Conservation (phyloP, 495 filamentous ascomycete genomes). For the Penicillium cinerascens region DNA sequence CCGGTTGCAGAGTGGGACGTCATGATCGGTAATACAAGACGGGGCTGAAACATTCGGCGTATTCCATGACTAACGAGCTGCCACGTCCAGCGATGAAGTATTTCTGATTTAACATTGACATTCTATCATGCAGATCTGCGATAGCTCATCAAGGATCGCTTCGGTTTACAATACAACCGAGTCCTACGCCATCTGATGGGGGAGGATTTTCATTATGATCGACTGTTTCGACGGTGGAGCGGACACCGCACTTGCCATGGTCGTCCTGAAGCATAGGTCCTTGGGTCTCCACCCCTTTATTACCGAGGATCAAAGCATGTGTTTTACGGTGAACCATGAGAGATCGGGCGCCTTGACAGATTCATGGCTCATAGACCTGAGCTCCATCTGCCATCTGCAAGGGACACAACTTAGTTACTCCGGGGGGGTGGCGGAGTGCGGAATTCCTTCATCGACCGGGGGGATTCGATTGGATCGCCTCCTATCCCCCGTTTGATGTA, state of each 20-base stretch:
- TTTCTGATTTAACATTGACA: not conserved
- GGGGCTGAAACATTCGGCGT: slow-evolving; percentile 17
- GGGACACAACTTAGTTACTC: slow-evolving; percentile 14
- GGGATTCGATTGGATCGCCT: not conserved
- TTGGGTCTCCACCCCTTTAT: not conserved
- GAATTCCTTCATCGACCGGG: slow-evolving; percentile 1
- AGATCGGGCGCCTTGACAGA: not conserved
- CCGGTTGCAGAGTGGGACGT: slow-evolving; percentile 7
- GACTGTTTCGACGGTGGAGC: slow-evolving; percentile 3
- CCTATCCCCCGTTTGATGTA: not conserved
- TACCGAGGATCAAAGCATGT: not conserved
- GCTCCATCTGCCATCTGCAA: slow-evolving; percentile 29
- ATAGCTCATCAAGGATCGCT: not conserved
- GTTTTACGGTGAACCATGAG: not conserved
- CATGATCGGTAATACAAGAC: slow-evolving; percentile 15
- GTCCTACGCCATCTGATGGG: not conserved
- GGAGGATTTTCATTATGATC: slow-evolving; percentile 8
- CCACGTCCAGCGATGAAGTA: not conserved
- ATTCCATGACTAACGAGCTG: slow-evolving; percentile 9
- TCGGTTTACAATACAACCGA: not conserved
- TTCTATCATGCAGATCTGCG: not conserved
- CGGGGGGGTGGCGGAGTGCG: slow-evolving; percentile 15
- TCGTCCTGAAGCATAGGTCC: slow-evolving; percentile 3
- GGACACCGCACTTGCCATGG: slow-evolving; percentile 11
- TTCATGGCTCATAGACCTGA: slow-evolving; percentile 16